phyloP scores from a whole-genome alignment of 2,329 filamentous ascomycete genomes.

The Cryphonectria carpinicola region DNA sequence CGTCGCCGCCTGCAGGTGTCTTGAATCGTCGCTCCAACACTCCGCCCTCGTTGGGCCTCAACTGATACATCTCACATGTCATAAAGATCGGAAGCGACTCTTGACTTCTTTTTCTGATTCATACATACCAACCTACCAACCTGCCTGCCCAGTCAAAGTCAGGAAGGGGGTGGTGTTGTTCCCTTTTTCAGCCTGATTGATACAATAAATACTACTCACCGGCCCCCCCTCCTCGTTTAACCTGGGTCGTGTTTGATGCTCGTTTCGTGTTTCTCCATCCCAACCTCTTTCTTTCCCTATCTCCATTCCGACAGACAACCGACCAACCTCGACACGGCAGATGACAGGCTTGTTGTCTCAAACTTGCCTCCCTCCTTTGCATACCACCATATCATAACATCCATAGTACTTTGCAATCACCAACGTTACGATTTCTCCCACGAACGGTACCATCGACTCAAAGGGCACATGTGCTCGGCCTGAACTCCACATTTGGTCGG shows the following conservation, averaged over 20 bases:
- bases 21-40: constrained; percentile 2
- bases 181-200: background rate
- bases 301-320: background rate
- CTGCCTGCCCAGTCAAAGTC: background rate
- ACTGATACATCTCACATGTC: background rate
- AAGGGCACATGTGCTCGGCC: background rate
- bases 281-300: background rate
- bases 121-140: background rate
- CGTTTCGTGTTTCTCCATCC: background rate
- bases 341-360: background rate
- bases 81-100: background rate
- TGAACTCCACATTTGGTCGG: background rate
- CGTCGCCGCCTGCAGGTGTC: constrained; percentile 11
- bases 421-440: background rate
- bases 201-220: constrained; percentile 1
- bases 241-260: background rate
- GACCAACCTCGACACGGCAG: background rate
- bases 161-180: background rate
- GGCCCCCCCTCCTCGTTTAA: background rate
- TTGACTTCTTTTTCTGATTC: background rate
- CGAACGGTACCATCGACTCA: background rate
- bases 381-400: background rate
- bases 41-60: background rate
- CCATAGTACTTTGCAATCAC: background rate
- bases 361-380: background rate